phyloP scores from a whole-genome alignment of 345 rosid species.

The Excoecaria cochinchinensis region DNA sequence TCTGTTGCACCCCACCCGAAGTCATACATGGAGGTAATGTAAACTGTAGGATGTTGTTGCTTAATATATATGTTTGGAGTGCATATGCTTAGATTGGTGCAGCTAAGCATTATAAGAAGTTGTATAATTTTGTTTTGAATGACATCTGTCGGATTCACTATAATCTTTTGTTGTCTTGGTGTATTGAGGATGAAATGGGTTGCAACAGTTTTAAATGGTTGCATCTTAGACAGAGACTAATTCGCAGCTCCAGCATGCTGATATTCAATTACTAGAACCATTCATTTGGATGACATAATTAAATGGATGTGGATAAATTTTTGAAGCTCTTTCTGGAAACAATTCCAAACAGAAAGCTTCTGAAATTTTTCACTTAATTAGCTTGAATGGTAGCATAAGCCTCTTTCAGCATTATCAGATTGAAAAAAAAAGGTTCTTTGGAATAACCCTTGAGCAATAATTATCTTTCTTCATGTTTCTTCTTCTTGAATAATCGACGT shows the following conservation, averaged over 20 bases:
- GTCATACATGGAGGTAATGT: constrained; percentile 87
- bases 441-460: not conserved
- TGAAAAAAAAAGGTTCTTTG: not conserved
- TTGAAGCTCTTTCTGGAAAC: not conserved
- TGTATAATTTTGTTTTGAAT: not conserved
- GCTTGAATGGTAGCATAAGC: not conserved
- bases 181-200: not conserved
- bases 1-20: constrained; percentile 72
- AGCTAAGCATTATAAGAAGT: not conserved
- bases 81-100: not conserved
- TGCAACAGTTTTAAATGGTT: not conserved
- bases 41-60: not conserved
- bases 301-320: not conserved
- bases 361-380: not conserved
- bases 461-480: not conserved
- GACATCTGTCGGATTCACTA: constrained; percentile 3
- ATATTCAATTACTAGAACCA: not conserved
- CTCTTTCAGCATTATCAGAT: not conserved
- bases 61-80: not conserved
- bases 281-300: constrained; percentile 10
- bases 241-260: not conserved
- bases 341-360: not conserved
- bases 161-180: not conserved
- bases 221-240: not conserved
- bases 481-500: too few relatives aligned